Percentiles rank a stretch among this genome's conserved stretches.
Evolutionary conservation across 2,329 filamentous ascomycete genomes (phyloP).

Genomic region (Aspergillus oerlinghausenensis): DNA sequence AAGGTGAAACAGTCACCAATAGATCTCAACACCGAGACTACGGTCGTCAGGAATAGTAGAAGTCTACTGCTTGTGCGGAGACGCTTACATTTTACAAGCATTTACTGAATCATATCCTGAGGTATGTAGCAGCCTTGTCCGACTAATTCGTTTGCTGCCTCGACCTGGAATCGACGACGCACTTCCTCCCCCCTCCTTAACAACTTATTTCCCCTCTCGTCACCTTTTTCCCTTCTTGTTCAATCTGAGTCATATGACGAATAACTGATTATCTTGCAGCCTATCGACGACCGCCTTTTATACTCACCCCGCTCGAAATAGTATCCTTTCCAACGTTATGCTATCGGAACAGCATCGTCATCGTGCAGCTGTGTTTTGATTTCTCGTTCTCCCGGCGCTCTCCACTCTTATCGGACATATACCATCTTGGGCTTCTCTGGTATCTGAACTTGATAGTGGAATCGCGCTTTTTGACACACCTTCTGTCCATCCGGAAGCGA

Average conservation of each 20-base stretch:
- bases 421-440: slow-evolving; percentile 9
- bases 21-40: background rate
- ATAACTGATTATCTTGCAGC: slow-evolving; percentile 14
- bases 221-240: slow-evolving; percentile 2
- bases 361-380: slow-evolving; percentile 6
- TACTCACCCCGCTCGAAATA: slow-evolving; percentile 5
- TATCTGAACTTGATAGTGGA: slow-evolving; percentile 1
- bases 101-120: background rate
- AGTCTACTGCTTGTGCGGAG: background rate
- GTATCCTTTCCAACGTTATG: slow-evolving; percentile 11
- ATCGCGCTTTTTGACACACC: background rate
- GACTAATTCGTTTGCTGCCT: background rate
- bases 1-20: background rate
- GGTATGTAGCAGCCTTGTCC: slow-evolving; percentile 11
- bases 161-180: background rate
- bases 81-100: background rate
- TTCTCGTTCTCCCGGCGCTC: slow-evolving; percentile 14
- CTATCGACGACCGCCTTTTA: slow-evolving; percentile 13
- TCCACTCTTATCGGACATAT: slow-evolving; percentile 7
- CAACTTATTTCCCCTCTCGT: slow-evolving; percentile 6
- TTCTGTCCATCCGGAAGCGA: background rate
- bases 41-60: background rate
- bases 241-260: slow-evolving; percentile 14
- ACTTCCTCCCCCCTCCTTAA: slow-evolving; percentile 6
- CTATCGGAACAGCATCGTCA: slow-evolving; percentile 6